phyloP scores from a whole-genome alignment of 2,329 filamentous ascomycete species.

The Claviceps paspali region DNA sequence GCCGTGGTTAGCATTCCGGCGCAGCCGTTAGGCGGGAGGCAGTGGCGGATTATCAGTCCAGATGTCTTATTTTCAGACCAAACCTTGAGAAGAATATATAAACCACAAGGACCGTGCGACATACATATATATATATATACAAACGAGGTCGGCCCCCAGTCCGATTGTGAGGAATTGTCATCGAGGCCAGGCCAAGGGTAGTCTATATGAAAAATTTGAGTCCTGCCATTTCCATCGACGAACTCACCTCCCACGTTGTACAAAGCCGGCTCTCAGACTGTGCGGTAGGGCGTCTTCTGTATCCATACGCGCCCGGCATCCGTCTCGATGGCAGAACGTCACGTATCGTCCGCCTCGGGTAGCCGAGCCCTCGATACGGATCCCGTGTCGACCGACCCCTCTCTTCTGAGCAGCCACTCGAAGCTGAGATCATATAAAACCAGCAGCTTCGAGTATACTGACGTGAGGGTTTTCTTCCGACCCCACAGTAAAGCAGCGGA shows the following conservation, averaged over 20 bases:
- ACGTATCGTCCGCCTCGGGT: background rate
- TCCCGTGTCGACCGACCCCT: constrained; percentile 50
- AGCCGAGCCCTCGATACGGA: constrained; percentile 11
- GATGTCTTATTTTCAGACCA: background rate
- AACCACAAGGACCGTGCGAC: background rate
- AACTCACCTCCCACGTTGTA: no score
- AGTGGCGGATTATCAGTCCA: background rate
- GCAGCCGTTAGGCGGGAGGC: background rate
- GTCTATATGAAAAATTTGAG: background rate
- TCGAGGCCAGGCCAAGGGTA: background rate
- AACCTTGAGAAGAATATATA: background rate
- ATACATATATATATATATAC: no score
- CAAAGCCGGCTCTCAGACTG: background rate
- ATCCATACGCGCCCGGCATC: background rate
- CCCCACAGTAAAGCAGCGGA: constrained; percentile 71
- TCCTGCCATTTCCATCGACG: no score
- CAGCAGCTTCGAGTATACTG: constrained; percentile 51
- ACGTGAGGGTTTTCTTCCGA: constrained; percentile 69
- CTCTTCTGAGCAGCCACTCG: constrained; percentile 66
- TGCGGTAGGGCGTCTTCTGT: background rate
- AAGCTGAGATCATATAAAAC: constrained; percentile 59
- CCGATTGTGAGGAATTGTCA: background rate
- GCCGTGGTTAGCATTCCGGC: background rate
- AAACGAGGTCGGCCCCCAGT: no score
- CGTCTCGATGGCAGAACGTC: constrained; percentile 1